Evolutionary conservation across 108 stramenopile species (phyloP).

Genomic region (Ochromonas danica): DNA sequence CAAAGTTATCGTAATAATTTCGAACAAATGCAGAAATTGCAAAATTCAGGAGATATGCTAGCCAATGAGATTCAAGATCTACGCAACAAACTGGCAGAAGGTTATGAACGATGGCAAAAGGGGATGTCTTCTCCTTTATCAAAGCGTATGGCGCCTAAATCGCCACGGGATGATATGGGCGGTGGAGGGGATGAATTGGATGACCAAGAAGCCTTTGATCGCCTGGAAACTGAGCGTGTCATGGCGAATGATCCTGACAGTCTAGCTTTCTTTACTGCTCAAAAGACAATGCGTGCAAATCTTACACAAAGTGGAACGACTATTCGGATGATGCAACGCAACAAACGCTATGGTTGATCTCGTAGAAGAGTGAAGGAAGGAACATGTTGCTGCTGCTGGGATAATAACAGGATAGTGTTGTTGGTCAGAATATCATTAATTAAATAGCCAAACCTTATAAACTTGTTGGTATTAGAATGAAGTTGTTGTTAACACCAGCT

Average conservation of each 20-base stretch:
- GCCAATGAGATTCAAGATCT: conserved; percentile 32
- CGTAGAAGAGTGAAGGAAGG: too few species aligned
- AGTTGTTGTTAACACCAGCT: too few species aligned
- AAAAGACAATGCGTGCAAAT: conserved; percentile 44
- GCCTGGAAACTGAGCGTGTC: conserved; percentile 47
- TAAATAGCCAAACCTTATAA: too few species aligned
- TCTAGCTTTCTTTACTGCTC: conserved; percentile 51
- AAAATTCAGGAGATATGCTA: conserved; percentile 11
- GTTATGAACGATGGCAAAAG: background rate
- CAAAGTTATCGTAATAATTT: conserved; percentile 32
- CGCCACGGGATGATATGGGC: conserved; percentile 31
- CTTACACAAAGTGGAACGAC: conserved; percentile 35
- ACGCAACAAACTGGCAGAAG: conserved; percentile 29
- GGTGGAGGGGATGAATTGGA: conserved; percentile 44
- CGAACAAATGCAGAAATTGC: conserved; percentile 9
- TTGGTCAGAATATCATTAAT: too few species aligned
- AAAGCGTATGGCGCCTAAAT: too few species aligned
- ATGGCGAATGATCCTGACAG: conserved; percentile 42
- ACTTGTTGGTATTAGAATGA: too few species aligned
- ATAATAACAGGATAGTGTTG: too few species aligned
- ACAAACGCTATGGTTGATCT: too few species aligned
- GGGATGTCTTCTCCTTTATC: too few species aligned
- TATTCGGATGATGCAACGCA: conserved; percentile 35
- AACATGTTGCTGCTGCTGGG: too few species aligned
- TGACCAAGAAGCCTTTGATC: conserved; percentile 53